Evolutionary conservation across 2,329 filamentous ascomycete species (phyloP), one percentile per base, ranked within the genome.

Genomic region (Aspergillus oerlinghausenensis): DNA sequence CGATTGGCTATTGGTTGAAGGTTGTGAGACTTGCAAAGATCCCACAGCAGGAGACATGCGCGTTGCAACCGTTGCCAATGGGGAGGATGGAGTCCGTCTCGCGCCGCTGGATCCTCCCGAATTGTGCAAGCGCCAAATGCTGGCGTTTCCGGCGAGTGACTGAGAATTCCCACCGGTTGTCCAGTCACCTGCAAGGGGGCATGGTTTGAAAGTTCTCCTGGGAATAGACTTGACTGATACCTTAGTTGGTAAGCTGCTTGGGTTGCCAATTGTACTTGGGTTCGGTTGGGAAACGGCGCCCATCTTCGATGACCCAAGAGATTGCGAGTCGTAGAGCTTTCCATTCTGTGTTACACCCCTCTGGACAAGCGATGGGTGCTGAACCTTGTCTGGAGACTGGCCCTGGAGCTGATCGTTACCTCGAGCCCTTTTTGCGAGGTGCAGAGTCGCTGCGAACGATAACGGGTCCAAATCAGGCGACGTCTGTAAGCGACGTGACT

Each of bases 401-500:
- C 23, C 35, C 23, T 28, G 21, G 38, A 19, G 8, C 11, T 54
- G 38, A 38, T 29, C 32, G 14, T 23, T 43, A 19, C 50, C 53
- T 28, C 26, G 40, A 9, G 7, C 45, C 55, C 65, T 63, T n/a
- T 52, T 58, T n/a, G 60, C 63, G 21, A 62, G 55, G 21, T 64
- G 63, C 10, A 71, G 55, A 43, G 54, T 60, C 42, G 67, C 63
- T 21, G 68, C 60, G 48, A 70, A 69, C 10, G 61, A 57, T 25
- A 59, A 53, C 14, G 61, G 63, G 50, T 71, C 66, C 17, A 70
- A 53, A 48, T 70, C 67, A 21, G 53, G 48, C 14, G 57, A 40
- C 19, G 29, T 19, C 10, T 55, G 47, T 4, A 54, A 51, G 8
- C 47, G 29, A 40, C 58, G 53, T 32, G 43, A 9, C 11, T 45